These are phyloP conservation scores for Aspergillus biplanus DNA, from an alignment of 495 filamentous ascomycete species.

Conservation along the genomic window DNA sequence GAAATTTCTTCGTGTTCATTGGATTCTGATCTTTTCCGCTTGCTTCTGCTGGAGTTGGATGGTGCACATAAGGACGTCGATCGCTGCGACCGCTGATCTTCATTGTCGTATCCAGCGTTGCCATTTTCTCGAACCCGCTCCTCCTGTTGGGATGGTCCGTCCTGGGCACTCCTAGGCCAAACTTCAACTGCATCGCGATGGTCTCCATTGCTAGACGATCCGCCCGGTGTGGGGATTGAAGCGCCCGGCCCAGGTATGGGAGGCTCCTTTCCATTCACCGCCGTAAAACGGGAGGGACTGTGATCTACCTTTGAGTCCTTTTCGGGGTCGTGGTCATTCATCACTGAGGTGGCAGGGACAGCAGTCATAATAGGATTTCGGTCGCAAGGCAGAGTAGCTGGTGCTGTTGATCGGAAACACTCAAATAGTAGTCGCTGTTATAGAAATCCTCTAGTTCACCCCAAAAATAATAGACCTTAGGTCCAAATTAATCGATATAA, in stretches of 20 bases:
- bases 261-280: slow-evolving; percentile 54
- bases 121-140: slow-evolving; percentile 24
- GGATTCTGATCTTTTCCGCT: slow-evolving; percentile 49
- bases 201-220: slow-evolving; percentile 28
- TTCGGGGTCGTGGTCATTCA: slow-evolving; percentile 44
- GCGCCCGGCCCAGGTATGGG: slow-evolving; percentile 20
- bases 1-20: slow-evolving; percentile 31
- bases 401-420: background rate
- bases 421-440: too few relatives aligned
- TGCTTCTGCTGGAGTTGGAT: slow-evolving; percentile 33
- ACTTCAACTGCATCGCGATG: slow-evolving; percentile 30
- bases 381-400: background rate
- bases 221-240: slow-evolving; percentile 11
- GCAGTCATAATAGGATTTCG: slow-evolving; percentile 42
- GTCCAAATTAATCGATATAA: background rate
- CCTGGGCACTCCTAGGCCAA: slow-evolving; percentile 21
- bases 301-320: slow-evolving; percentile 47
- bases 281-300: slow-evolving; percentile 56
- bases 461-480: background rate
- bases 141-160: slow-evolving; percentile 27
- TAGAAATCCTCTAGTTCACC: background rate
- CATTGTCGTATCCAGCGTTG: slow-evolving; percentile 23
- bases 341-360: slow-evolving; percentile 42
- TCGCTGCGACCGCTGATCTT: slow-evolving; percentile 31
- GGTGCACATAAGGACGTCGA: slow-evolving; percentile 31